phyloP scores from a whole-genome alignment of 345 rosid species.

The Gossypium australe region DNA sequence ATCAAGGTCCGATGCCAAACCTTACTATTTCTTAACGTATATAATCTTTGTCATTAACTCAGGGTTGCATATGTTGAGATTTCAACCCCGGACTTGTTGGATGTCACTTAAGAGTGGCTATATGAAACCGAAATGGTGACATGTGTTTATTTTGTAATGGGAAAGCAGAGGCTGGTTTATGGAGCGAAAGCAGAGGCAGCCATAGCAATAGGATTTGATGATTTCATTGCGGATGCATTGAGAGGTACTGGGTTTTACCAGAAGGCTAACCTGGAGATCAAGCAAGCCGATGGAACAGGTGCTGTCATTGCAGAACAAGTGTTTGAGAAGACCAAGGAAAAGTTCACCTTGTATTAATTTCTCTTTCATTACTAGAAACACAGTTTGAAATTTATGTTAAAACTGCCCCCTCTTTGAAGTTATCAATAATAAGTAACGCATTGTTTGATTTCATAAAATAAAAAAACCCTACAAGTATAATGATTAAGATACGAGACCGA shows the following conservation, averaged over 20 bases:
- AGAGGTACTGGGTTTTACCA: constrained; percentile 68
- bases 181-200: constrained; percentile 89
- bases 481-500: too few relatives aligned
- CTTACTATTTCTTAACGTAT: not conserved
- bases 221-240: constrained; percentile 71
- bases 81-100: too few relatives aligned
- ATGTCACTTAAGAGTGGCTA: too few relatives aligned
- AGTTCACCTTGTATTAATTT: constrained; percentile 64
- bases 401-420: not conserved
- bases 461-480: too few relatives aligned
- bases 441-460: not conserved
- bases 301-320: constrained; percentile 86
- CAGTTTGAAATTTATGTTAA: not conserved
- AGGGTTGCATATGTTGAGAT: too few relatives aligned
- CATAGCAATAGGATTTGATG: constrained; percentile 81
- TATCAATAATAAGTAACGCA: not conserved
- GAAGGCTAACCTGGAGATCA: constrained; percentile 72
- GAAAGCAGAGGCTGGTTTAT: constrained; percentile 58
- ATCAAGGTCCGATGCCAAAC: constrained; percentile 40
- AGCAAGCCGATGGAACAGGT: constrained; percentile 63
- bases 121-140: not conserved
- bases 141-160: not conserved
- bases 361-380: not conserved
- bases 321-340: constrained; percentile 75
- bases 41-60: not conserved